Evolutionary conservation across 2,329 filamentous ascomycete genomes (phyloP).

Genomic region (Monascus ruber): DNA sequence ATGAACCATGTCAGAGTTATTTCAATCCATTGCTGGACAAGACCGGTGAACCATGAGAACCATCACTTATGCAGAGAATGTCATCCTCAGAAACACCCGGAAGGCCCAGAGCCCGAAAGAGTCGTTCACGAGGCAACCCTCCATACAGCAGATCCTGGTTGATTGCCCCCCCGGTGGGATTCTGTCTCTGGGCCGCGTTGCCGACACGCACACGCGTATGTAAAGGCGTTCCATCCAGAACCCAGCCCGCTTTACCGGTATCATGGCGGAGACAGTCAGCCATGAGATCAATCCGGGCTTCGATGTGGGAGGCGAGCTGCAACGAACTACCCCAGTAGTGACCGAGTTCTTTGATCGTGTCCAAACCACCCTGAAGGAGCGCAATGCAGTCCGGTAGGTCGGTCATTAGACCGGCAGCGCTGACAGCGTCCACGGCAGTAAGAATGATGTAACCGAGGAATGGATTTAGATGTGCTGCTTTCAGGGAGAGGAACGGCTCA

Average conservation of each 20-base stretch:
- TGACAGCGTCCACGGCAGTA: conserved; percentile 55
- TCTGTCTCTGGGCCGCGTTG: conserved; percentile 7
- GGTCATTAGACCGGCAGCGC: conserved; percentile 45
- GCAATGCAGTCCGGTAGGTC: conserved; percentile 43
- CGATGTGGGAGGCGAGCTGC: conserved; percentile 40
- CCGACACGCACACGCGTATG: conserved; percentile 27
- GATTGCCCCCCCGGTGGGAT: conserved; percentile 3
- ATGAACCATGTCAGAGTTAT: too few species aligned
- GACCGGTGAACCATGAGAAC: too few species aligned
- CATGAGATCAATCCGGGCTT: conserved; percentile 36
- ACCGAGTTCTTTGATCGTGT: conserved; percentile 45
- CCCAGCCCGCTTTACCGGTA: conserved; percentile 24
- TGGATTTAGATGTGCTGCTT: conserved; percentile 43
- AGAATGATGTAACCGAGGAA: conserved; percentile 52
- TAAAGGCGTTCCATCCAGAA: conserved; percentile 24
- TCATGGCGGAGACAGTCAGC: conserved; percentile 25
- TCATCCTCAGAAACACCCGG: too few species aligned
- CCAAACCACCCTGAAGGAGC: conserved; percentile 42
- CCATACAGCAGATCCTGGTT: conserved; percentile 35
- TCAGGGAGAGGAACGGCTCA: conserved; percentile 4
- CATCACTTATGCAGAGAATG: too few species aligned
- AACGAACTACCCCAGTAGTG: conserved; percentile 50
- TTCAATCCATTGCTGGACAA: too few species aligned
- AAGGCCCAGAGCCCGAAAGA: conserved; percentile 21
- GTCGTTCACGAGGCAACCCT: conserved; percentile 16